Conservation (phyloP, 2,329 filamentous ascomycete genomes). For the Penicillium digitatum region DNA sequence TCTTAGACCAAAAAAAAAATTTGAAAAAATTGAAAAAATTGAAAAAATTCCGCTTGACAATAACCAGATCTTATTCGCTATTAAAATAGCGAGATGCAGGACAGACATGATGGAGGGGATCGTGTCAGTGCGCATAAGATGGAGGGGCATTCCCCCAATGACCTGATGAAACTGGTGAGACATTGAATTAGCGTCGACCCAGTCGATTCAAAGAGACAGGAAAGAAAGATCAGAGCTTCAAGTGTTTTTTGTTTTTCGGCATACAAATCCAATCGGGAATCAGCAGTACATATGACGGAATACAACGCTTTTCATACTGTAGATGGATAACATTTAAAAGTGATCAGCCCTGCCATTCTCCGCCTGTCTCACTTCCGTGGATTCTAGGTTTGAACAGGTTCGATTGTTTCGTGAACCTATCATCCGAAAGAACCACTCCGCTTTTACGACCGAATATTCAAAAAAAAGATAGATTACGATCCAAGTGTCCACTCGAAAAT, state of each 20-base stretch:
- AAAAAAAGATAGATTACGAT: not conserved
- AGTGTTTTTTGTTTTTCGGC: not conserved
- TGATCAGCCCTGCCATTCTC: slow-evolving; percentile 1
- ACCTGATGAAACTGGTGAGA: not conserved
- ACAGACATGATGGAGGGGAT: slow-evolving; percentile 14
- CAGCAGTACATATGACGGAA: not conserved
- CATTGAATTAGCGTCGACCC: not conserved
- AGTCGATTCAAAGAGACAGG: not conserved
- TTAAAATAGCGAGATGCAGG: not conserved
- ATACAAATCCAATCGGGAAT: not conserved
- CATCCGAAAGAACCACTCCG: not conserved
- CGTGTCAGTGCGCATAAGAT: not conserved
- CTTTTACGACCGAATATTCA: not conserved
- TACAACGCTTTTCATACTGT: not conserved
- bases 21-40: not conserved
- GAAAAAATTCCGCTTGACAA: too few relatives aligned
- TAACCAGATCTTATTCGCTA: not conserved
- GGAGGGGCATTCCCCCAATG: slow-evolving; percentile 4
- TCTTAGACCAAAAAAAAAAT: not conserved
- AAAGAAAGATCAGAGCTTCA: not conserved
- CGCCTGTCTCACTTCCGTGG: not conserved
- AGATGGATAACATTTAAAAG: not conserved
- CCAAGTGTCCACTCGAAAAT: not conserved
- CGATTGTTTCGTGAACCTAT: not conserved
- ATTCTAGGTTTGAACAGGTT: not conserved